A percentile compares a stretch with the other conserved stretches of the same genome.
Conservation (phyloP, 2,329 filamentous ascomycete genomes). For the Microthyrium microscopicum region DNA sequence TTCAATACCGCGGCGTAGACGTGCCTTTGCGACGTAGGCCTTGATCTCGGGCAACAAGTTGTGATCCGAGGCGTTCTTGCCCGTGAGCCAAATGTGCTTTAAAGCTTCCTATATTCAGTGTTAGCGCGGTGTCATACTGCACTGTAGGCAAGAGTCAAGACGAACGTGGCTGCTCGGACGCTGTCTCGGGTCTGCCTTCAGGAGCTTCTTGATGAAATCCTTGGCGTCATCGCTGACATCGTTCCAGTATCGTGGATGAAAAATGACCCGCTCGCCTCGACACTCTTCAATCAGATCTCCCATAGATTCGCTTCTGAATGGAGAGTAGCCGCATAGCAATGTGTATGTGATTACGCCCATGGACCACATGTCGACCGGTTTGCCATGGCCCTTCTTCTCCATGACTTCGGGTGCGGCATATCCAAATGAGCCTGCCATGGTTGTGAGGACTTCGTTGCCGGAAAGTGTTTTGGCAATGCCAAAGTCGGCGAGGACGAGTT, state of each 20-base stretch:
- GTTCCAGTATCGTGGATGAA: constrained; percentile 97
- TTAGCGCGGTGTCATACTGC: not conserved
- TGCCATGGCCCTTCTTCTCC: constrained; percentile 93
- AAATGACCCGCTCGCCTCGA: constrained; percentile 65
- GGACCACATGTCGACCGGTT: constrained; percentile 99
- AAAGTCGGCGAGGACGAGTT: constrained; percentile 89
- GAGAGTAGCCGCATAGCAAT: constrained; percentile 91
- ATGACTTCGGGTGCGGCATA: constrained; percentile 97
- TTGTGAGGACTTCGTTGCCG: constrained; percentile 78
- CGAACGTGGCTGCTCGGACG: constrained; percentile 61
- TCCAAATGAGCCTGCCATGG: constrained; percentile 96
- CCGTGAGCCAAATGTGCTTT: constrained; percentile 74
- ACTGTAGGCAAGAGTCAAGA: not conserved
- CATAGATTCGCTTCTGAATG: constrained; percentile 89
- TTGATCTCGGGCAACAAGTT: constrained; percentile 95
- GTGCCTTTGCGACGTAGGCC: constrained; percentile 79
- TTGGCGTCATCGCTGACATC: constrained; percentile 93
- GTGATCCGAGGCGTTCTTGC: constrained; percentile 83
- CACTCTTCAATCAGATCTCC: constrained; percentile 91
- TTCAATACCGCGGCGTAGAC: constrained; percentile 84
- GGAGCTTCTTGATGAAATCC: constrained; percentile 70
- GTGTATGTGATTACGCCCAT: constrained; percentile 98
- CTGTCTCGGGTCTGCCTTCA: constrained; percentile 61
- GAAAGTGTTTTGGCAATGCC: constrained; percentile 98
- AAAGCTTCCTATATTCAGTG: constrained; percentile 47